These are phyloP conservation scores for Ophiostoma perfectum DNA, from an alignment of 2,329 filamentous ascomycete genomes.

Conservation along the genomic window DNA sequence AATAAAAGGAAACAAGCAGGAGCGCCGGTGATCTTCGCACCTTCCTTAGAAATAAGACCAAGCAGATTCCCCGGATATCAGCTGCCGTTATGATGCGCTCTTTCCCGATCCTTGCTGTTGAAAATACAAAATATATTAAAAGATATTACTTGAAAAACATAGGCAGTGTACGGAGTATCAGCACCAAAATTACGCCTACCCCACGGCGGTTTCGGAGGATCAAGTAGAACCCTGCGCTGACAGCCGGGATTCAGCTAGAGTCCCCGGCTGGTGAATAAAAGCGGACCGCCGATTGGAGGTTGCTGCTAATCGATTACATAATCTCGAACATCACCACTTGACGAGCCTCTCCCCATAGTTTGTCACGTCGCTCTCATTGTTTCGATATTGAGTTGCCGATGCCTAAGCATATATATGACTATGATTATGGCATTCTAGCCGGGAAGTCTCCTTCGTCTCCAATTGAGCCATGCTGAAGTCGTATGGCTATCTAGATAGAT, in stretches of 20 bases:
- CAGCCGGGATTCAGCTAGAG: slow-evolving; percentile 24
- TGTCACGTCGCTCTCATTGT: neutral
- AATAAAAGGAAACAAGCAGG: no score
- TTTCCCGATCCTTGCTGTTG: neutral
- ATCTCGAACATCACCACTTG: neutral
- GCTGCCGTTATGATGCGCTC: neutral
- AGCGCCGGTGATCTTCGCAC: neutral
- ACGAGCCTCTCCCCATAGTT: neutral
- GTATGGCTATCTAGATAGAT: no score
- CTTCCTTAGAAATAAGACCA: neutral
- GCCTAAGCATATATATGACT: no score
- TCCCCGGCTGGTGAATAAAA: slow-evolving; percentile 18
- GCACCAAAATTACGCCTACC: slow-evolving; percentile 10
- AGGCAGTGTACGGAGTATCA: no score
- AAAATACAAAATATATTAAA: no score
- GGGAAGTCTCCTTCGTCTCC: no score
- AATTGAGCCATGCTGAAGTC: no score
- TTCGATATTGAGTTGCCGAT: neutral
- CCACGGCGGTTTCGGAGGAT: slow-evolving; percentile 22
- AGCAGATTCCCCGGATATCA: slow-evolving; percentile 10
- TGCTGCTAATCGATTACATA: neutral
- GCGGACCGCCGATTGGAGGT: neutral
- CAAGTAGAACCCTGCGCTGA: slow-evolving; percentile 10
- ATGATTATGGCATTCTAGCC: no score
- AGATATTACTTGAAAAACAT: no score